These are phyloP conservation scores for Trypanosoma conorhini DNA, from an alignment of 208 protist genomes.

Conservation along the genomic window DNA sequence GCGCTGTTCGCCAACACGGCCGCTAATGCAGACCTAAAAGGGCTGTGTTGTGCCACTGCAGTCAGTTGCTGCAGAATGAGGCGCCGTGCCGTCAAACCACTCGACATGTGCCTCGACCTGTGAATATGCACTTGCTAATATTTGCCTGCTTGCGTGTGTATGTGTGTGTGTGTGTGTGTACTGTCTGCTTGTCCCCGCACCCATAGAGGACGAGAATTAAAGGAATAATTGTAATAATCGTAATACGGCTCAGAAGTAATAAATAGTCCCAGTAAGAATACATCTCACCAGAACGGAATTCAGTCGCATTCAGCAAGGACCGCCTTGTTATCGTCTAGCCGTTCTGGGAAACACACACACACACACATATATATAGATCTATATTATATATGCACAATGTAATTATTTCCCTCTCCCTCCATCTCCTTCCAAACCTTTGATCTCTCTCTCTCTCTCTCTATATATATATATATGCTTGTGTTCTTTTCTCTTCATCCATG, in stretches of 20 bases:
- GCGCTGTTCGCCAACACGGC: constrained; percentile 25
- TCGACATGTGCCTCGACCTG: constrained; percentile 15
- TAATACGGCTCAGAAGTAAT: not conserved
- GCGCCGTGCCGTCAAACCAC: constrained; percentile 52
- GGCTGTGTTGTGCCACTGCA: constrained; percentile 63
- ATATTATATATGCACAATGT: not conserved
- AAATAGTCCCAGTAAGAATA: no score
- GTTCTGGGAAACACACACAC: not conserved
- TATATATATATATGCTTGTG: constrained; percentile 12
- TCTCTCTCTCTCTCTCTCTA: not conserved
- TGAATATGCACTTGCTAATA: constrained; percentile 2
- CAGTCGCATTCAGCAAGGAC: not conserved
- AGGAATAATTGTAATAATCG: not conserved
- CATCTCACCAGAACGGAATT: not conserved
- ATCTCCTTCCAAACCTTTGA: not conserved
- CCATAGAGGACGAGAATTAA: not conserved
- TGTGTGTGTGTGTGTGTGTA: not conserved
- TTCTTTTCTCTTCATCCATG: not conserved
- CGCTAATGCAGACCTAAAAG: constrained; percentile 36
- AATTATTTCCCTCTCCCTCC: not conserved
- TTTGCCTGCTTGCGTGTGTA: constrained; percentile 5
- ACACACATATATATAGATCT: not conserved
- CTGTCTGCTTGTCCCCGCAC: not conserved
- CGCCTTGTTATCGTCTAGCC: not conserved
- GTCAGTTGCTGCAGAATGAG: constrained; percentile 76